Base-by-base conservation (phyloP, 108 stramenopile genomes). In the Skeletonema tropicum region DNA sequence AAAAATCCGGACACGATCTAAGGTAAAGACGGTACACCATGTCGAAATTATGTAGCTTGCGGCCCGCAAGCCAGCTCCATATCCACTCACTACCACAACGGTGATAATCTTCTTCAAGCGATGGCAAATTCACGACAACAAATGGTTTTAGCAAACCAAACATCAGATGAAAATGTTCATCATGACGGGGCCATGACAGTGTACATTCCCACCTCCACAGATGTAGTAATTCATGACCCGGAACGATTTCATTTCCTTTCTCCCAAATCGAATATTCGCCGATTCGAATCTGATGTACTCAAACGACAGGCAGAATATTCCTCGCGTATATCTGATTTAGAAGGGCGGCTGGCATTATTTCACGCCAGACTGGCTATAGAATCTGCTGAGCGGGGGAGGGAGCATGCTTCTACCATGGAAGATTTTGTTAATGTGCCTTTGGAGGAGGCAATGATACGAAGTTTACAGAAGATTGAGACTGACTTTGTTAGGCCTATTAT, bases 241-340 rank as follows among this genome's bases (percentile, higher is more conserved):
- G 48, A 73, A 17, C 23, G 60, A 32, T 64, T 41, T 36, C 71
- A 73, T 12, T 39, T 66, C 65, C 60, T 71, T 23, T 38, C 35
- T 31, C 63, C 32, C 63, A 42, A 52, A 31, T 69, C 79, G 0
- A 80, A 35, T 23, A 66, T 80, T 62, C 61, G 69, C 48, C 49
- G 73, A 57, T 73, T 80, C 41, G 79, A 80, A 64, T 57, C 72
- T 1, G 72, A 73, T 5, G 79, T 71, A 0, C 55, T 80, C 4
- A 55, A 64, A 64, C 68, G 79, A 31, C 79, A 80, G 42, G 71
- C 79, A 11, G 79, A 80, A 45, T 72, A 80, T 49, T 67, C 71
- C 19, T 55, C 66, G 1, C 79, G 79, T 5, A 69, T 80, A 42
- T 73, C 79, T 21, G 79, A 80, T 23, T 32, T 80, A 5, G 79